A percentile compares a stretch with the other conserved stretches of the same genome.
Evolutionary conservation across 495 filamentous ascomycete genomes (phyloP).

Genomic region (Aspergillus homomorphus): DNA sequence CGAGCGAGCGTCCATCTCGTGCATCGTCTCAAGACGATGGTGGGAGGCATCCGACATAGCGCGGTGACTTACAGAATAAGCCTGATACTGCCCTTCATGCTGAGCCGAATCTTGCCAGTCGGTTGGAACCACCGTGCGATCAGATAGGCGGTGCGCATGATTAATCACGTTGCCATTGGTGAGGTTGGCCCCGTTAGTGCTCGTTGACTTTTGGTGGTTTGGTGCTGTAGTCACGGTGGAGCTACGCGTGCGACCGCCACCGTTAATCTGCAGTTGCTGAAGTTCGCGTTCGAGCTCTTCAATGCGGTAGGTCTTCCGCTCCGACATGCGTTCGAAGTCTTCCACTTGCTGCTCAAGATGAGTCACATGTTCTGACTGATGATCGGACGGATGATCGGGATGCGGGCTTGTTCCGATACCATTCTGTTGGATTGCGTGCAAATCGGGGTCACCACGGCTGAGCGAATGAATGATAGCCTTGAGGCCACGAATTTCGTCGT

Average conservation of each 20-base stretch:
- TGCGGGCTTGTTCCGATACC: constrained; percentile 15
- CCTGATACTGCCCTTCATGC: constrained; percentile 31
- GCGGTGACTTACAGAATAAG: constrained; percentile 25
- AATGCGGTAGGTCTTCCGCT: constrained; percentile 71
- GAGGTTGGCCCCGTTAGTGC: constrained; percentile 29
- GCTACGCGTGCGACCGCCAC: constrained; percentile 32
- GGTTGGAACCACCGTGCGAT: constrained; percentile 44
- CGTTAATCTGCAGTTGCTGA: constrained; percentile 52
- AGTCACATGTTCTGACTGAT: constrained; percentile 33
- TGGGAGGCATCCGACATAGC: constrained; percentile 33
- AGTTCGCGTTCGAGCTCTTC: constrained; percentile 90
- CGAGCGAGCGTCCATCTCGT: constrained; percentile 70
- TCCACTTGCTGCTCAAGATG: constrained; percentile 71
- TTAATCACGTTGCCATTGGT: constrained; percentile 24
- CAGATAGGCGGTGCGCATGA: constrained; percentile 43
- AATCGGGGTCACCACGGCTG: constrained; percentile 62
- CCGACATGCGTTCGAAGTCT: constrained; percentile 66
- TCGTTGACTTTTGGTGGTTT: constrained; percentile 38
- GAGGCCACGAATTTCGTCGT: constrained; percentile 93
- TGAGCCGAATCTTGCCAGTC: constrained; percentile 42
- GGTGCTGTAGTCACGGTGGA: constrained; percentile 43
- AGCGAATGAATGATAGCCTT: constrained; percentile 98
- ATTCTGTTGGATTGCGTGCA: constrained; percentile 29
- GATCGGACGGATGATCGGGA: constrained; percentile 29
- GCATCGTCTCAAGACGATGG: constrained; percentile 52